Percentiles rank a stretch among this genome's conserved stretches.
Conservation (phyloP, 352 stramenopile genomes). For the Phytopythium helicoides region DNA sequence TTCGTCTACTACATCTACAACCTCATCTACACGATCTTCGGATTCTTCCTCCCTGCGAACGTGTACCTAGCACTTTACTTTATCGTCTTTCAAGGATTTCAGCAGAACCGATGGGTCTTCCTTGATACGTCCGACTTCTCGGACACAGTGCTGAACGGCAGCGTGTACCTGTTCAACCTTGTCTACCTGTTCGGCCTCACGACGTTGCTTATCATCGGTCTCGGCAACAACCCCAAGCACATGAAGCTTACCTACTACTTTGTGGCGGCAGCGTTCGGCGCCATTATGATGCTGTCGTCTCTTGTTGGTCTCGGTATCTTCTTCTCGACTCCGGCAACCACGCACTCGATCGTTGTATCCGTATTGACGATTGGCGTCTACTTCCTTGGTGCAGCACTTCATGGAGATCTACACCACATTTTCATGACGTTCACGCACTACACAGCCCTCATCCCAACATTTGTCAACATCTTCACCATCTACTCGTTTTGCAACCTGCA, state of each 20-base stretch:
- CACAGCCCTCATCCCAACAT: conserved; percentile 81
- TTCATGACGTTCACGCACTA: conserved; percentile 88
- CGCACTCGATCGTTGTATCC: conserved; percentile 54
- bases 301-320: conserved; percentile 72
- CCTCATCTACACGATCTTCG: conserved; percentile 63
- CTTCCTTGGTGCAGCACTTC: conserved; percentile 74
- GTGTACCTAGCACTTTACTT: conserved; percentile 85
- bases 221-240: conserved; percentile 88
- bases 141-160: conserved; percentile 48
- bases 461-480: conserved; percentile 89
- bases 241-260: conserved; percentile 88
- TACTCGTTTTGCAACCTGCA: conserved; percentile 91
- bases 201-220: conserved; percentile 83
- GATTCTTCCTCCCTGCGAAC: conserved; percentile 76
- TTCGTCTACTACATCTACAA: conserved; percentile 81
- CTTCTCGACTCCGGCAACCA: conserved; percentile 57
- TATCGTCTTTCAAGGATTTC: conserved; percentile 88
- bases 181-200: conserved; percentile 74
- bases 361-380: conserved; percentile 76
- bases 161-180: conserved; percentile 80
- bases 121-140: conserved; percentile 74
- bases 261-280: conserved; percentile 61
- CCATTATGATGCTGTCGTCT: conserved; percentile 81
- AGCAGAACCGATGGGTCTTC: conserved; percentile 80
- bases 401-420: conserved; percentile 83